Evolutionary conservation across 176 grass and related monocot species (phyloP).

Genomic region (Bothriochloa decipiens): DNA sequence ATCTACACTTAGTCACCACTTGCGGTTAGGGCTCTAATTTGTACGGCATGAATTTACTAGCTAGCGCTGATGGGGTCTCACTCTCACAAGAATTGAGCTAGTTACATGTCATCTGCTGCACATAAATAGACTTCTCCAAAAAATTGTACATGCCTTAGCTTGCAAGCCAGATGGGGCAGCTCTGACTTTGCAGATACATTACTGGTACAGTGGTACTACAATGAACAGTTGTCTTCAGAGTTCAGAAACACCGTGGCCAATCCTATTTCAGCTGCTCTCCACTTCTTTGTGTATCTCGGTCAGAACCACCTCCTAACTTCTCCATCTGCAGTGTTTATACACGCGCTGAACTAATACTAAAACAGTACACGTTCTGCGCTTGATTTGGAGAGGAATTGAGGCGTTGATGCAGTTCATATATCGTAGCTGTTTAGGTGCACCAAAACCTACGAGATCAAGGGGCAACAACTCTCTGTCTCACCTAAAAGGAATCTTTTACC

Average conservation of each 20-base stretch:
- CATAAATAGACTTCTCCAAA: slow-evolving; percentile 2
- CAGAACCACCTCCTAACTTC: not conserved
- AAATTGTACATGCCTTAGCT: not conserved
- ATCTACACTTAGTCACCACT: not conserved
- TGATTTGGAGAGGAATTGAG: not conserved
- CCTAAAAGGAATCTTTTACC: slow-evolving; percentile 63
- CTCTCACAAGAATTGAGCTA: slow-evolving; percentile 18
- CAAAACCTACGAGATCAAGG: slow-evolving; percentile 35
- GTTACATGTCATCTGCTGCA: slow-evolving; percentile 37
- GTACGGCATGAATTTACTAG: not conserved
- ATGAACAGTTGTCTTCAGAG: too few species aligned
- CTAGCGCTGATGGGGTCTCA: slow-evolving; percentile 10
- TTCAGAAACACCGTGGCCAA: too few species aligned
- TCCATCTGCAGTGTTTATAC: not conserved
- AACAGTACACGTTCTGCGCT: not conserved
- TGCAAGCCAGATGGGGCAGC: slow-evolving; percentile 8
- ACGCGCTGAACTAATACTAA: not conserved
- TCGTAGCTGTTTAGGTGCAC: slow-evolving; percentile 62
- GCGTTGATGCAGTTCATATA: slow-evolving; percentile 10
- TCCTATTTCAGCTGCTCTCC: too few species aligned
- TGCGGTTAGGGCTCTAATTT: not conserved
- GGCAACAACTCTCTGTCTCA: slow-evolving; percentile 56
- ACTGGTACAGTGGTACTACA: not conserved
- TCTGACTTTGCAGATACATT: slow-evolving; percentile 5
- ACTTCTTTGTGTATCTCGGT: not conserved